Conservation (phyloP, 768 basidiomycete species). For the Coprinopsis sp. region DNA sequence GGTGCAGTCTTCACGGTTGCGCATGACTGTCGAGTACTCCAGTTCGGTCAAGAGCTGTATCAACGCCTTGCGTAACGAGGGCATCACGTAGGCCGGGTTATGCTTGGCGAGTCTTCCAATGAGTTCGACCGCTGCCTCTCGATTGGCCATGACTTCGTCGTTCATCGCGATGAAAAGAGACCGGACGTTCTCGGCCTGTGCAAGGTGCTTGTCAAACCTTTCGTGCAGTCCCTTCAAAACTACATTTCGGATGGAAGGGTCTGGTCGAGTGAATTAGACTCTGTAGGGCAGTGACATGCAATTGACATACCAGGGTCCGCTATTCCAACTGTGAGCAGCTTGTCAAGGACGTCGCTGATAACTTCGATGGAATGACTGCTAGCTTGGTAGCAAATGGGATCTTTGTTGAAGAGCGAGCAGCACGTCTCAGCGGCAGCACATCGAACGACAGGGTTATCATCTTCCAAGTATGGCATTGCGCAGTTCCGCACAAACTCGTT, state of each 20-base stretch:
- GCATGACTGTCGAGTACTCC: slow-evolving; percentile 90
- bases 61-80: slow-evolving; percentile 88
- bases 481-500: slow-evolving; percentile 94
- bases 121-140: slow-evolving; percentile 82
- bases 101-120: slow-evolving; percentile 92
- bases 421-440: slow-evolving; percentile 89
- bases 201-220: slow-evolving; percentile 93
- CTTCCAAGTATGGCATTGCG: slow-evolving; percentile 89
- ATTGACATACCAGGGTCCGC: slow-evolving; percentile 87
- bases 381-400: slow-evolving; percentile 94
- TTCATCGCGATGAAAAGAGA: slow-evolving; percentile 96
- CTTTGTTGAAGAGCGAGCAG: slow-evolving; percentile 85
- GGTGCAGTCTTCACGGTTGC: slow-evolving; percentile 89
- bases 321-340: slow-evolving; percentile 89
- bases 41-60: slow-evolving; percentile 96
- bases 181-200: slow-evolving; percentile 97
- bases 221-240: slow-evolving; percentile 87
- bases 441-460: slow-evolving; percentile 84
- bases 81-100: slow-evolving; percentile 99
- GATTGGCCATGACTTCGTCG: slow-evolving; percentile 92
- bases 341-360: slow-evolving; percentile 97
- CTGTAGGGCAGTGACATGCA: slow-evolving; percentile 3
- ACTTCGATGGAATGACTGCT: slow-evolving; percentile 96
- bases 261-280: slow-evolving; percentile 31
- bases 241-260: slow-evolving; percentile 76